These are phyloP conservation scores for Diospyros kaki DNA, from an alignment of 148 eudicot genomes.

Conservation along the genomic window DNA sequence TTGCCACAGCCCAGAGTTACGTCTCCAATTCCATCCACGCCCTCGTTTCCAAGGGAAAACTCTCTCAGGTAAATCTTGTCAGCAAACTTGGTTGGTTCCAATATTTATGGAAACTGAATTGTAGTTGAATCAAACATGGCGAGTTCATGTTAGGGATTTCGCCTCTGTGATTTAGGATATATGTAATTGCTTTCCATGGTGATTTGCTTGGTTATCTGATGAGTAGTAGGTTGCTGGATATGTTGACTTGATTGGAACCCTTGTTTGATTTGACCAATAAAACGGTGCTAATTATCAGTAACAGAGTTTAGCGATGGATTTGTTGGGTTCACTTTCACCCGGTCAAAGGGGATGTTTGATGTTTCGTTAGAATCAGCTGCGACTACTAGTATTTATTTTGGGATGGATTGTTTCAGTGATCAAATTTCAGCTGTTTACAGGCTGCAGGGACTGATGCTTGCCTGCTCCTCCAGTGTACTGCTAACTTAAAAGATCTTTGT, in stretches of 20 bases:
- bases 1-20: conserved; percentile 40
- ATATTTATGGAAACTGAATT: background rate
- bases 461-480: conserved; percentile 46
- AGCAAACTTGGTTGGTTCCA: too few relatives aligned
- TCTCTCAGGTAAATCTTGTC: conserved; percentile 44
- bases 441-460: conserved; percentile 43
- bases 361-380: background rate
- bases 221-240: background rate
- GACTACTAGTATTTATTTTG: background rate
- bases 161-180: background rate
- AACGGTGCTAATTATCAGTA: too few relatives aligned
- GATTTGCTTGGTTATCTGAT: background rate
- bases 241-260: background rate
- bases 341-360: background rate
- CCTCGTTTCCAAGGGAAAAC: conserved; percentile 49
- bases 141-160: too few relatives aligned
- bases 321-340: background rate
- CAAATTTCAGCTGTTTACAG: conserved; percentile 16
- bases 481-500: conserved; percentile 59
- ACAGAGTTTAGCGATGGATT: too few relatives aligned
- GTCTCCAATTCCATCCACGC: conserved; percentile 48
- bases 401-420: background rate
- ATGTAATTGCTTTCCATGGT: background rate
- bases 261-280: too few relatives aligned
- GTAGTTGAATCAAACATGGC: too few relatives aligned